phyloP scores from a whole-genome alignment of 129 eudicot species.

The Saposhnikovia divaricata region DNA sequence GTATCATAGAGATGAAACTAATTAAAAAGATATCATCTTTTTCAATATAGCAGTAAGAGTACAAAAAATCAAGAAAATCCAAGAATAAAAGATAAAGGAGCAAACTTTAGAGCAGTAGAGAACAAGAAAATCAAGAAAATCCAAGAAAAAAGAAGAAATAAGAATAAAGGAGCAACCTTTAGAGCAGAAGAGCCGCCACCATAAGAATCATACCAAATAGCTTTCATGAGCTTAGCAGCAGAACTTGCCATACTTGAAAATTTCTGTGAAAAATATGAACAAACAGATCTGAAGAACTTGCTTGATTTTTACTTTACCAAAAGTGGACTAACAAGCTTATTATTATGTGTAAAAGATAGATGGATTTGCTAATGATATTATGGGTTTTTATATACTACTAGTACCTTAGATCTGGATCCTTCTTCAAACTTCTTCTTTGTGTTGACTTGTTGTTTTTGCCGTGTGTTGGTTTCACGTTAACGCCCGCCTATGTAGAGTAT shows the following conservation, averaged over 20 bases:
- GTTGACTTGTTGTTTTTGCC: not conserved
- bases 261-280: not conserved
- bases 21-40: not conserved
- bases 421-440: not conserved
- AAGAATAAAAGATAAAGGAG: not conserved
- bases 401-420: not conserved
- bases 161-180: conserved; percentile 8
- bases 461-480: not conserved
- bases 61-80: not conserved
- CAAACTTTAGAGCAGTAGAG: conserved; percentile 17
- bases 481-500: not conserved
- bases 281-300: not conserved
- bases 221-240: conserved; percentile 19
- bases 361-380: too few species aligned
- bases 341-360: not conserved
- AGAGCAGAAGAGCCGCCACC: conserved; percentile 24
- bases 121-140: not conserved
- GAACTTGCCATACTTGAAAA: not conserved
- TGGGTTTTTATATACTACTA: not conserved
- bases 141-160: too few species aligned
- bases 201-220: conserved; percentile 19
- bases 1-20: too few species aligned
- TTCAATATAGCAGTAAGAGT: too few species aligned
- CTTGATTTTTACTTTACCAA: not conserved
- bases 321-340: not conserved